Conservation (phyloP, 768 basidiomycete genomes). For the Lenzites betulinus region DNA sequence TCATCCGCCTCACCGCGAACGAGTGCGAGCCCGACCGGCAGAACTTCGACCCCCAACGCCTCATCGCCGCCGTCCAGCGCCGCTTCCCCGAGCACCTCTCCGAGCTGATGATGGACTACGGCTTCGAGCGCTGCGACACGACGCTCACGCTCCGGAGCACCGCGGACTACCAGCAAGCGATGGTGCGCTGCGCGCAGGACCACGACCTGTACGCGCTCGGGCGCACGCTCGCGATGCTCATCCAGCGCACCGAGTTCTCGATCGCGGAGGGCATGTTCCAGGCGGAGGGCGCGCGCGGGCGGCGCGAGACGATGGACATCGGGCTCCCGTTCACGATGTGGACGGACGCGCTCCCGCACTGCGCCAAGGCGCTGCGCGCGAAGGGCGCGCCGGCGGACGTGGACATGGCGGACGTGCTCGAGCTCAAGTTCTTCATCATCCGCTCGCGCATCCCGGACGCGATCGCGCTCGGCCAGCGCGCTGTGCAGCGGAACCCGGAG, state of each 20-base stretch:
- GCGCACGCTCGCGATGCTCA: conserved; percentile 47
- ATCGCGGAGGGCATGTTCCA: conserved; percentile 60
- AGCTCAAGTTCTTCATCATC: conserved; percentile 61
- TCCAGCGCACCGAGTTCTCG: conserved; percentile 62
- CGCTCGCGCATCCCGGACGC: conserved; percentile 51
- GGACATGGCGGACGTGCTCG: conserved; percentile 64
- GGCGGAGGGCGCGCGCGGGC: conserved; percentile 42
- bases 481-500: conserved; percentile 55
- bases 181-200: conserved; percentile 51
- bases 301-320: conserved; percentile 41
- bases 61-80: conserved; percentile 45
- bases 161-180: conserved; percentile 51
- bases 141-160: conserved; percentile 36
- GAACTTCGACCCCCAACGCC: conserved; percentile 48
- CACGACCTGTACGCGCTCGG: conserved; percentile 55
- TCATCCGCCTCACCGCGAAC: conserved; percentile 51
- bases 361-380: conserved; percentile 56
- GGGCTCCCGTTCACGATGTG: conserved; percentile 64
- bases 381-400: conserved; percentile 42
- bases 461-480: conserved; percentile 46
- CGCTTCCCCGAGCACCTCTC: conserved; percentile 49
- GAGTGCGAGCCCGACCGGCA: conserved; percentile 48
- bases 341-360: conserved; percentile 58
- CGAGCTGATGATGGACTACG: conserved; percentile 52
- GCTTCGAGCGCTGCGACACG: conserved; percentile 48